Evolutionary conservation across 2,329 filamentous ascomycete species (phyloP), one percentile per base, ranked within the genome.

Genomic region (Botrytis squamosa): DNA sequence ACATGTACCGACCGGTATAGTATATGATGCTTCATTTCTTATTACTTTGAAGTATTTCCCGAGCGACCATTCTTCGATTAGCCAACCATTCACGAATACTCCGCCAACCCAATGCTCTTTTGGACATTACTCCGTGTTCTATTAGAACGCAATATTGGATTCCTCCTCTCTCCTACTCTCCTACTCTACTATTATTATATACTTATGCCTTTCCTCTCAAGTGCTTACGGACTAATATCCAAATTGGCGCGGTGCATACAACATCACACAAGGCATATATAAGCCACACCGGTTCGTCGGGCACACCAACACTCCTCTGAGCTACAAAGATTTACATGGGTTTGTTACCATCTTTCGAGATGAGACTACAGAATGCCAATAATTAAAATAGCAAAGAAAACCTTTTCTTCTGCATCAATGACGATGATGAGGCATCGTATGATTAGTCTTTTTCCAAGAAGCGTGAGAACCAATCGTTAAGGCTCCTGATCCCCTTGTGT

Each of bases 171-270:
- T 33, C 29, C 29, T 33, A n/a, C 49, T 33, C 18, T 33, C n/a
- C 22, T n/a, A 16, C 49, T 9, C 25, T 42, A 14, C 22, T 38
- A 68, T 68, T 40, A 49, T 52, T 6, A 40, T n/a, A 59, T 70
- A 29, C 46, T 69, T 9, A 4, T n/a, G 46, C 29, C 62, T 55
- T 67, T 68, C 46, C 46, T 40, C 14, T 55, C 65, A 68, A 55
- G 46, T 68, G 46, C 65, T 49, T 64, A 38, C 57, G 36, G 68
- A 46, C 42, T n/a, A 14, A 38, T 5, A 6, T 38, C 57, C 42
- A 44, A 71, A 64, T 29, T 71, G 68, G 68, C 59, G 68, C 68
- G 55, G 49, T 49, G 68, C 68, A 71, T 49, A 49, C 40, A 29
- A 16, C n/a, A 44, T 63, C 22, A 63, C 6, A 40, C 60, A 63